Evolutionary conservation across 768 basidiomycete species (phyloP), one percentile per base, ranked within the genome.

Genomic region (Amanita pseudoporphyria): DNA sequence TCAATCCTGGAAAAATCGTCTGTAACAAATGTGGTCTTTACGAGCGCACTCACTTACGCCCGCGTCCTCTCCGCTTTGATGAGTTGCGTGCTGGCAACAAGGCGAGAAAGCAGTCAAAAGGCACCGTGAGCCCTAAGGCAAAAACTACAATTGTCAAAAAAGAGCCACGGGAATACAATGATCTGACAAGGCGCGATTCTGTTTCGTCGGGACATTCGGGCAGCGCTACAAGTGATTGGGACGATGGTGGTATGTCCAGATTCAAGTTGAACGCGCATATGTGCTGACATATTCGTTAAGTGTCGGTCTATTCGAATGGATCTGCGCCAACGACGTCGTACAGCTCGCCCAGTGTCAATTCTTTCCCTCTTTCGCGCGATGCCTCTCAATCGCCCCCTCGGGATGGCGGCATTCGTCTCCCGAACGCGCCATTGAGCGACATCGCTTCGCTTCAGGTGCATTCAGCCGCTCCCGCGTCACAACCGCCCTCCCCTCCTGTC

Each of bases 1-100:
- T 92, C 60, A 88, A 89, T 64, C 87, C 86, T 0, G 89, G 89
- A 55, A 92, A 92, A 67, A 92, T 92, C 60, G 89, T 92, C 39
- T 92, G 89, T 76, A 92, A 92, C 76, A 92, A 92, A 71, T 92
- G 89, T 56, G 89, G 89, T 9, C 74, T 92, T 33, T 92, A 92
- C 60, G 89, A 92, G 65, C 86, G 89, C 60, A 92, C 89, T 10
- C 89, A 92, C 56, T 66, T 91, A 49, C 78, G 89, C 19, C 79
- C 88, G 4, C 76, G 89, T 10, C 89, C 89, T 6, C 72, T 90
- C 14, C 82, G 88, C 47, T 91, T 92, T 54, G 89, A 91, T 63
- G 89, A 91, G 64, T 76, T 92, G 36, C 80, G 88, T 5, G 83
- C 87, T 0, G 87, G 88, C n/a, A 83, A 82, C 66, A 90, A 90